Conservation (phyloP, 2,329 filamentous ascomycete genomes). For the Trichoderma guizhouense region DNA sequence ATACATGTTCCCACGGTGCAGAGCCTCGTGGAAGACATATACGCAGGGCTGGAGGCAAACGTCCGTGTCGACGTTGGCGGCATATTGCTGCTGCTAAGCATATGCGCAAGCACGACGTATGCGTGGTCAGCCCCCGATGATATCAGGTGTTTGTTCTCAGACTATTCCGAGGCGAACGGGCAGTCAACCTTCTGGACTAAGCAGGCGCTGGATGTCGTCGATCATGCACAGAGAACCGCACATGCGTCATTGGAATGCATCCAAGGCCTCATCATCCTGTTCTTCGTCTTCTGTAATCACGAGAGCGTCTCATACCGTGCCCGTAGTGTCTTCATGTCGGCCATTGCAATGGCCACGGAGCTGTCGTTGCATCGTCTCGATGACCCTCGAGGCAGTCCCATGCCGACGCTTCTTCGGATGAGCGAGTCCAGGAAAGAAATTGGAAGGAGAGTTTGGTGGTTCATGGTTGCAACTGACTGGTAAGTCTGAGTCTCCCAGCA, state of each 20-base stretch:
- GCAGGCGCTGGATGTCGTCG: slow-evolving; percentile 35
- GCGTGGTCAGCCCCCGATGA: slow-evolving; percentile 32
- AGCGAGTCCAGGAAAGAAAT: slow-evolving; percentile 33
- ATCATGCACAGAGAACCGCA: slow-evolving; percentile 31
- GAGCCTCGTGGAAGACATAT: slow-evolving; percentile 31
- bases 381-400: slow-evolving; percentile 25
- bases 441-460: slow-evolving; percentile 44
- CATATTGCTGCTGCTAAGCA: slow-evolving; percentile 29
- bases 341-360: slow-evolving; percentile 32
- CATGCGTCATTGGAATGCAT: slow-evolving; percentile 34
- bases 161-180: slow-evolving; percentile 27
- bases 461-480: slow-evolving; percentile 41
- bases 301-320: slow-evolving; percentile 36
- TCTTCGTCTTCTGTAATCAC: slow-evolving; percentile 38
- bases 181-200: slow-evolving; percentile 34
- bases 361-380: slow-evolving; percentile 40
- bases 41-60: slow-evolving; percentile 29
- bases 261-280: slow-evolving; percentile 37
- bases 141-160: slow-evolving; percentile 26
- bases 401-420: slow-evolving; percentile 24
- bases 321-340: slow-evolving; percentile 30
- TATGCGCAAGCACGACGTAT: slow-evolving; percentile 32
- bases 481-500: slow-evolving; percentile 20
- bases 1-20: slow-evolving; percentile 30
- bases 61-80: slow-evolving; percentile 25